Percentiles rank a stretch among this genome's conserved stretches.
Evolutionary conservation across 805 yeast species (phyloP).

Genomic region (Babjeviella inositovora): DNA sequence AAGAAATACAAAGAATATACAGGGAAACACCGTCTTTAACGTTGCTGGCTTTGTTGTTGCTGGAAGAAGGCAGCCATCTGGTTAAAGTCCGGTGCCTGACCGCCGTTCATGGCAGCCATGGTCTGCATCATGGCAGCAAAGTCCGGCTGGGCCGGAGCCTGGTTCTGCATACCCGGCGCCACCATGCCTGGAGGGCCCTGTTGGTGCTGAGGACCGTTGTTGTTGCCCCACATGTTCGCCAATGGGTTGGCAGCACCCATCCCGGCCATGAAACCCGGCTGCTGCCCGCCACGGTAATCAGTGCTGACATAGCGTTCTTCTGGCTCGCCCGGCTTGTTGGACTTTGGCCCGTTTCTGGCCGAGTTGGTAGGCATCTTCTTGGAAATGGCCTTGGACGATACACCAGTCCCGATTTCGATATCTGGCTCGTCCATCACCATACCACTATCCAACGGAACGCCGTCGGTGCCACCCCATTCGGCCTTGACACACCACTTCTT

Average conservation of each 20-base stretch:
- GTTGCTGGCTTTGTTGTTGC: slow-evolving; percentile 1
- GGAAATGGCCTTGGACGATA: slow-evolving; percentile 82
- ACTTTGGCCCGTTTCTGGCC: slow-evolving; percentile 72
- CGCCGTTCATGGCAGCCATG: slow-evolving; percentile 15
- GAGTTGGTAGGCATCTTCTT: slow-evolving; percentile 87
- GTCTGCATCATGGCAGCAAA: slow-evolving; percentile 16
- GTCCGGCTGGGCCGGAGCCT: no score
- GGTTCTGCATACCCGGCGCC: no score
- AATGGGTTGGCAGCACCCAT: slow-evolving; percentile 3
- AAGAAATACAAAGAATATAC: no score
- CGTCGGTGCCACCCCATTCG: slow-evolving; percentile 97
- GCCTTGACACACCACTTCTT: slow-evolving; percentile 78
- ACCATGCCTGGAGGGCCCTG: no score
- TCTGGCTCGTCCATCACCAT: slow-evolving; percentile 92
- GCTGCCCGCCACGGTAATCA: no score
- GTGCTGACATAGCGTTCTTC: slow-evolving; percentile 21
- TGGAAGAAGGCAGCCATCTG: slow-evolving; percentile 1
- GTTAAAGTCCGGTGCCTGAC: slow-evolving; percentile 8
- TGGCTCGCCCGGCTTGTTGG: slow-evolving; percentile 50
- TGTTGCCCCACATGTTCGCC: slow-evolving; percentile 4
- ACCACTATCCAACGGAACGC: slow-evolving; percentile 64
- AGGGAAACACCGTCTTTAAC: no score
- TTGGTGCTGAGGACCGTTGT: no score
- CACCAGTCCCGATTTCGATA: slow-evolving; percentile 90
- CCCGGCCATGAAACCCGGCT: no score